Conservation (phyloP, 371 early-diverging fungal species). For the Mucor piriformis region DNA sequence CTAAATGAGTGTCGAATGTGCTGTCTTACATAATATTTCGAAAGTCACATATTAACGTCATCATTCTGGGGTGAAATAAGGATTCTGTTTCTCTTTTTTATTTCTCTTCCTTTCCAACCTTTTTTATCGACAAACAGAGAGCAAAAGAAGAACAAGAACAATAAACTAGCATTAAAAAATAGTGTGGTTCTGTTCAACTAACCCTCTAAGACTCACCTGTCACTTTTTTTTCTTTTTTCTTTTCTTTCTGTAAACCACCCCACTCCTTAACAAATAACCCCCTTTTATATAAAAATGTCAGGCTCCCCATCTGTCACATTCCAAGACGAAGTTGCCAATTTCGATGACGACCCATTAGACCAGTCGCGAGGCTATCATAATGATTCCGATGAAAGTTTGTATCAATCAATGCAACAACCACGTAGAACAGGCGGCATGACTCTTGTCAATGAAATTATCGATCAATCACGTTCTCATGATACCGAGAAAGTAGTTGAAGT, state of each 20-base stretch:
- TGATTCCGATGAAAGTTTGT: conserved; percentile 14
- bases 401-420: conserved; percentile 12
- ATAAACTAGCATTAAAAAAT: too few relatives aligned
- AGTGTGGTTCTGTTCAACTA: too few relatives aligned
- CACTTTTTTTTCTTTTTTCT: too few relatives aligned
- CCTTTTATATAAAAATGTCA: conserved; percentile 11
- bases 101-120: too few relatives aligned
- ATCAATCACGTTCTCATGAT: conserved; percentile 51
- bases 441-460: conserved; percentile 33
- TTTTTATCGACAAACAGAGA: too few relatives aligned
- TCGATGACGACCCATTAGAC: conserved; percentile 30
- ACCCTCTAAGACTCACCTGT: too few relatives aligned
- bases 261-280: background rate
- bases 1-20: too few relatives aligned
- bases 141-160: too few relatives aligned
- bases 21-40: too few relatives aligned
- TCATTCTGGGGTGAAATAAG: too few relatives aligned
- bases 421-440: conserved; percentile 15
- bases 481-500: conserved; percentile 71
- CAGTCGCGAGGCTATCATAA: conserved; percentile 3
- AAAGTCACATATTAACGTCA: too few relatives aligned
- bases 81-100: too few relatives aligned
- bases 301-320: conserved; percentile 24
- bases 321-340: conserved; percentile 24
- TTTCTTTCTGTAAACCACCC: background rate